Evolutionary conservation across 805 yeast genomes (phyloP), one percentile per base, ranked within the genome.

Genomic region (Pichia manshurica): DNA sequence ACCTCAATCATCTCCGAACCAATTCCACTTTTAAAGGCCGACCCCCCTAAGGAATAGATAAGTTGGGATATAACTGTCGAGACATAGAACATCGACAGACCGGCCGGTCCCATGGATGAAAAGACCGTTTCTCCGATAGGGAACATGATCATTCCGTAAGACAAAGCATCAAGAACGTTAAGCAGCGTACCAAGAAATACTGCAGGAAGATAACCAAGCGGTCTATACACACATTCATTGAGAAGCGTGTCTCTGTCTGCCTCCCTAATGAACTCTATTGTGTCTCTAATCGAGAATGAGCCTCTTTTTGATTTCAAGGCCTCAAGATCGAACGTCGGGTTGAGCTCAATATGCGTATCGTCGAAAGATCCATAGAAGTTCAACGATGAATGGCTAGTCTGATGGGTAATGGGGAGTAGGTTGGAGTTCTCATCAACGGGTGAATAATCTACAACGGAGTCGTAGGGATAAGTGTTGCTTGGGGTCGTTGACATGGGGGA

Each of bases 1-100:
- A 93, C 88, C 64, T 93, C 99, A 55, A 93, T 93, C 99, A 93
- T 93, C 67, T 93, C 98, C 3, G 96, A 86, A 1, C 99, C 99
- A 39, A 91, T 81, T n/a, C 95, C 96, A 2, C 89, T 76, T 52
- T 79, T 80, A 69, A 93, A 91, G 8, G 87, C 85, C 15, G 96
- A 87, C 1, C 95, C 95, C 15, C 99, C 99, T 21, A 87, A 65
- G 0, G 97, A 89, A 61, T 79, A 90, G 5, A 88, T 86, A 53
- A 89, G 67, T 64, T 93, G 99, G 0, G 96, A 85, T 0, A 91
- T 77, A n/a, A 93, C 76, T 29, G 96, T 86, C 4, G 96, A 86
- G 36, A 91, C 78, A 65, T 93, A 93, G 65, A 93, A 93, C 93
- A 93, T 86, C 1, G 97, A 85, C 37, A 93, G 63, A 0, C 99